Percentiles rank a stretch among this genome's conserved stretches.
phyloP scores from a whole-genome alignment of 2,329 filamentous ascomycete species.

The Stagonosporopsis tanaceti region DNA sequence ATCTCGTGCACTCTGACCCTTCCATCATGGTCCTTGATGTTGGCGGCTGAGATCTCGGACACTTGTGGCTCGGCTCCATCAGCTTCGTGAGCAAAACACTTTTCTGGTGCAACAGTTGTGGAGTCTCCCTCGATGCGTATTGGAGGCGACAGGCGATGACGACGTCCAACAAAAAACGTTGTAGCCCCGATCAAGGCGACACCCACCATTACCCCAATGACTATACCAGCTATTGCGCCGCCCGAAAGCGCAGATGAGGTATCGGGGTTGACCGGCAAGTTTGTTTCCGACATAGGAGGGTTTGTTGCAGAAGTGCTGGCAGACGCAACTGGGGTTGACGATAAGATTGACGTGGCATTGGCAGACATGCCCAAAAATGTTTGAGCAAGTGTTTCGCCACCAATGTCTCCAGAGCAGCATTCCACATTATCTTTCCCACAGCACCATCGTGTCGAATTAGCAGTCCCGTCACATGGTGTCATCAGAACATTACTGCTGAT shows the following conservation, averaged over 20 bases:
- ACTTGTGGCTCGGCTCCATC: constrained; percentile 3
- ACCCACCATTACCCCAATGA: not conserved
- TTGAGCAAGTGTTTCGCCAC: constrained; percentile 4
- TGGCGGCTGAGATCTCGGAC: constrained; percentile 7
- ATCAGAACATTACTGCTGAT: not conserved
- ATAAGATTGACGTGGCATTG: not conserved
- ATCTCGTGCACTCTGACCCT: not conserved
- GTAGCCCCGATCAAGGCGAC: constrained; percentile 2
- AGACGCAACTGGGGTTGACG: not conserved
- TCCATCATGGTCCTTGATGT: constrained; percentile 6
- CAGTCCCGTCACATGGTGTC: constrained; percentile 10
- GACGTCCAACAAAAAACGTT: constrained; percentile 2
- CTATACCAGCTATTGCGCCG: constrained; percentile 6
- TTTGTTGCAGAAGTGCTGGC: not conserved
- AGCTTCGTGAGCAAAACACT: constrained; percentile 1
- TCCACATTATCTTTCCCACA: constrained; percentile 8
- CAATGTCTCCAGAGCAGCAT: constrained; percentile 8
- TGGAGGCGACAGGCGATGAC: not conserved
- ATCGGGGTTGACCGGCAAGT: not conserved
- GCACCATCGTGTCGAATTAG: constrained; percentile 12
- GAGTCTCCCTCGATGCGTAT: not conserved
- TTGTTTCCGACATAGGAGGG: not conserved
- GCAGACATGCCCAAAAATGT: constrained; percentile 6
- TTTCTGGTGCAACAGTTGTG: not conserved
- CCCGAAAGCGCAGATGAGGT: not conserved